Base-by-base conservation (phyloP, 805 yeast genomes). In the Saccharomycopsis vini region DNA sequence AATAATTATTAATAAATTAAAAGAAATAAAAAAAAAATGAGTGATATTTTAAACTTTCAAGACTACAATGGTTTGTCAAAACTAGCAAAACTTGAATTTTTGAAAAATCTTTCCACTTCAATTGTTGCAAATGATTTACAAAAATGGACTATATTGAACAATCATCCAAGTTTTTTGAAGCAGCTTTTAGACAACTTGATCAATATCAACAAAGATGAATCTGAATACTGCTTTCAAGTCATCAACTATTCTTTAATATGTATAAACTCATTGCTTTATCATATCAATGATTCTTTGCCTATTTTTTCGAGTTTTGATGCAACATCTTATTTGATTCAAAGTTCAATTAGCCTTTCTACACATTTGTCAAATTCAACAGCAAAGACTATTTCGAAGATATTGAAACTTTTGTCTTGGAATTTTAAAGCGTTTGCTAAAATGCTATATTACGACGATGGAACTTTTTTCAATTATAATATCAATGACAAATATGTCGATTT, bases 371-470 rank as follows among this genome's bases (percentile, higher is more conserved):
- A 12, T 5, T 31, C 16, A 16, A 20, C 5, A 7, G 13, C 12
- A n/a, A 19, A 5, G 23, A n/a, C 13, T 16, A 23, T n/a, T 6
- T 13, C 37, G 30, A 13, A 4, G 15, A 35, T 26, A 2, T 35
- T 38, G 34, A 39, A 40, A 21, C 30, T 22, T 12, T 36, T 44
- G 19, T 40, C 44, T n/a, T 35, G 36, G 36, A 44, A 44, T 18
- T 44, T 44, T 21, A 44, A 40, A 28, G 40, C 44, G 5, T 30
- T 36, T 12, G 15, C 45, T 24, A 42, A 42, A 22, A 36, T 40
- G 30, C 36, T 40, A 20, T 41, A 23, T 23, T 40, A 36, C 20
- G 28, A 10, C 19, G 22, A 36, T 22, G 19, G 9, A 7, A n/a
- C 31, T n/a, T 19, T 33, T 3, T 7, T 21, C n/a, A 21, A 21